Evolutionary conservation across 805 yeast genomes (phyloP), one percentile per base, ranked within the genome.

Genomic region (Schizosaccharomyces cryophilus): DNA sequence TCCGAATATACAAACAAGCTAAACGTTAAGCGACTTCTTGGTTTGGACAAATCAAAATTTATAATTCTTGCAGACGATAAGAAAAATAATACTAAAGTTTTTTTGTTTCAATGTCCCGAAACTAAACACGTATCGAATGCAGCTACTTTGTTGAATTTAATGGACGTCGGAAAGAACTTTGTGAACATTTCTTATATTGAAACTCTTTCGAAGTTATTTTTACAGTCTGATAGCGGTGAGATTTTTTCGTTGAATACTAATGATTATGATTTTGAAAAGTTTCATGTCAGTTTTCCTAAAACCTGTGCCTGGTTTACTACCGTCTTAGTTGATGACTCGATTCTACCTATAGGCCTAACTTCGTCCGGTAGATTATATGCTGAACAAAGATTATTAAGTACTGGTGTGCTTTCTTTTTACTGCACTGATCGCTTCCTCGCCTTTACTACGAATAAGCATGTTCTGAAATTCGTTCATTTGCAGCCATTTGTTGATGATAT

Each of bases 401-500:
- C 80, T 3, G 87, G 90, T 15, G 89, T 87, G 15, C 89, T 97
- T 0, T 89, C 97, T 0, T 70, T 90, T 62, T 77, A 79, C 62
- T 72, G 84, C 13, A 81, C 95, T 0, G 88, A 83, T 51, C 75
- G 81, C 6, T 83, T 85, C 67, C 72, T 90, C 15, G 70, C 86
- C 35, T 84, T 85, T 69, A 93, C 98, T 0, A 89, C 95, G 1
- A 94, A 93, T 5, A 93, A 86, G 64, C 85, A 87, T 64, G 80
- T 80, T 64, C 75, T 93, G 63, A 84, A 87, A 68, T 87, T 90
- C 66, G 78, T 86, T 54, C 96, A 88, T 70, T 73, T 89, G 67
- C 61, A 26, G 2, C 47, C 31, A 2, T 66, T 71, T 11, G 64
- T 63, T 9, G 65, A 62, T 3, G 64, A 64, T 17, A 61, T 67